These are phyloP conservation scores for Ceratobasidium papillatum DNA, from an alignment of 1,284 basidiomycete genomes.

Conservation along the genomic window DNA sequence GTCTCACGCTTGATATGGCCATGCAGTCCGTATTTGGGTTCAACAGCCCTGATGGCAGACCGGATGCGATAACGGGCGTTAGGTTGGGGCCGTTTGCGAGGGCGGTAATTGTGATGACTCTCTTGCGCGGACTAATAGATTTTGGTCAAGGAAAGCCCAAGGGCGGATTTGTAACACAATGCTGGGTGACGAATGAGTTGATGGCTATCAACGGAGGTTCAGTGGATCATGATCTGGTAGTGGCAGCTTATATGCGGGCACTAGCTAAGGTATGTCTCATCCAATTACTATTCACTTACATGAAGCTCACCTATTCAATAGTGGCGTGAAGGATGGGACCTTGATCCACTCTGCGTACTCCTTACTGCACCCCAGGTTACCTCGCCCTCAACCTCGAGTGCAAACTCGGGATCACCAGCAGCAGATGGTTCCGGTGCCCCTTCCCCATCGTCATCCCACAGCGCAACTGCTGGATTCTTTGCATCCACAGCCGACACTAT, in stretches of 20 bases:
- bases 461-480: constrained; percentile 13
- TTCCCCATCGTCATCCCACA: neutral
- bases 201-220: constrained; percentile 23
- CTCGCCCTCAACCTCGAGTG: neutral
- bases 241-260: constrained; percentile 30
- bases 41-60: constrained; percentile 49
- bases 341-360: constrained; percentile 52
- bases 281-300: neutral
- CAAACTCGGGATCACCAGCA: constrained; percentile 10
- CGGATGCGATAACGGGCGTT: constrained; percentile 47
- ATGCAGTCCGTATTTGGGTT: constrained; percentile 50
- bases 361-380: constrained; percentile 31
- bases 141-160: constrained; percentile 55
- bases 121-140: constrained; percentile 54
- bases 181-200: constrained; percentile 48
- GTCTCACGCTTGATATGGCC: constrained; percentile 39
- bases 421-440: neutral
- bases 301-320: constrained; percentile 39
- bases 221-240: constrained; percentile 19
- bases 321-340: constrained; percentile 58
- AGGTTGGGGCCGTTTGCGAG: constrained; percentile 56
- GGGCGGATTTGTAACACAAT: constrained; percentile 54
- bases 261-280: constrained; percentile 24
- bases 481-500: constrained; percentile 22
- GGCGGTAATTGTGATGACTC: constrained; percentile 52